Percentiles rank a stretch among this genome's conserved stretches.
Evolutionary conservation across 768 basidiomycete species (phyloP).

Genomic region (Terana coerulea): DNA sequence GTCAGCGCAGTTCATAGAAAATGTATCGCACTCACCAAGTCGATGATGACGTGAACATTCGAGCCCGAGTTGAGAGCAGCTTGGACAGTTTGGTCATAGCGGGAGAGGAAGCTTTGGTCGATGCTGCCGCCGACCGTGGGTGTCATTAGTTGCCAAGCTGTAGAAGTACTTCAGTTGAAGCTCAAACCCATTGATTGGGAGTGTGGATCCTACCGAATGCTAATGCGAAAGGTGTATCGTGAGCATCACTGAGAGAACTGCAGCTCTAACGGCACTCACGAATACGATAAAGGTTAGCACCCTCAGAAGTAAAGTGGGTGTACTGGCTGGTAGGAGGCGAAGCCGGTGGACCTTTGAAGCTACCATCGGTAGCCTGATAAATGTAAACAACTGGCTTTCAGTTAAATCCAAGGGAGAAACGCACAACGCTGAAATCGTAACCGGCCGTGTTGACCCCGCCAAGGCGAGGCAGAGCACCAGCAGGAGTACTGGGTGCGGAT

Average conservation of each 20-base stretch:
- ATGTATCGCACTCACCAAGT: conserved; percentile 33
- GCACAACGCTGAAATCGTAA: conserved; percentile 42
- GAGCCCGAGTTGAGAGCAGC: conserved; percentile 38
- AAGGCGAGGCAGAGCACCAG: conserved; percentile 31
- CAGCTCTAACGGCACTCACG: conserved; percentile 29
- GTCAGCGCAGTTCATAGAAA: neutral
- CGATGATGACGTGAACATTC: conserved; percentile 46
- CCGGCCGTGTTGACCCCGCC: conserved; percentile 50
- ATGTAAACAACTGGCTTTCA: neutral
- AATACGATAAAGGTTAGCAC: conserved; percentile 46
- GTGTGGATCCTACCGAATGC: conserved; percentile 27
- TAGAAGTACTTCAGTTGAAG: neutral
- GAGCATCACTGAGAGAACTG: neutral
- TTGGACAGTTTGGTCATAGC: conserved; percentile 48
- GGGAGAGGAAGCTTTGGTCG: conserved; percentile 38
- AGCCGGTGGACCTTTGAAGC: conserved; percentile 35
- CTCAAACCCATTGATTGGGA: neutral
- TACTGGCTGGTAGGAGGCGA: conserved; percentile 42
- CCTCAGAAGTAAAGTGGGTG: conserved; percentile 44
- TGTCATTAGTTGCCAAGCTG: conserved; percentile 52
- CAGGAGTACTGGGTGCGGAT: conserved; percentile 16
- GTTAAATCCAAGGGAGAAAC: conserved; percentile 5
- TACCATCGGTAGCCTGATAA: conserved; percentile 38
- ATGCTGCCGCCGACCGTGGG: conserved; percentile 46
- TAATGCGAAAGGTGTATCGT: conserved; percentile 4